These are phyloP conservation scores for Senna tora DNA, from an alignment of 306 rosid genomes.

Conservation along the genomic window DNA sequence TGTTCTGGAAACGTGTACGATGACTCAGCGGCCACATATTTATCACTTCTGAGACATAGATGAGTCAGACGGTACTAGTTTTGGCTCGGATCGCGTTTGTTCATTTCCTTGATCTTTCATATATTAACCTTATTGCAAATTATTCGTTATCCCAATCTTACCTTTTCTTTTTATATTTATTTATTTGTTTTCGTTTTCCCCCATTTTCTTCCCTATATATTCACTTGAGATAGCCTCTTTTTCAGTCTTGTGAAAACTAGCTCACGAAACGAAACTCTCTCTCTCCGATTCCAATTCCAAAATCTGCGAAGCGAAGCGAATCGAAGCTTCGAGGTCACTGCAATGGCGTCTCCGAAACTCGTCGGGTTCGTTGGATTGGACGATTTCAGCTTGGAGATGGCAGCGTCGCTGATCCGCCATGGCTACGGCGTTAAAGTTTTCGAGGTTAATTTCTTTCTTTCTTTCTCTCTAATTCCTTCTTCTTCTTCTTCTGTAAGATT, in stretches of 20 bases:
- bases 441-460: slow-evolving; percentile 49
- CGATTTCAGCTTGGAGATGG: slow-evolving; percentile 55
- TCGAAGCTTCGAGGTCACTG: not conserved
- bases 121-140: no score
- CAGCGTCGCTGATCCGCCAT: slow-evolving; percentile 54
- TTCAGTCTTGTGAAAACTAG: not conserved
- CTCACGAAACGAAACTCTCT: no score
- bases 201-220: not conserved
- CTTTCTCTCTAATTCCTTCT: not conserved
- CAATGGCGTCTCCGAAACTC: slow-evolving; percentile 52
- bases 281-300: not conserved
- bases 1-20: no score
- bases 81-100: no score
- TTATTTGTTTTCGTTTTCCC: not conserved
- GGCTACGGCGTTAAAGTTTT: slow-evolving; percentile 61
- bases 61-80: no score
- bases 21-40: no score
- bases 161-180: not conserved
- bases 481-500: not conserved
- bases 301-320: not conserved
- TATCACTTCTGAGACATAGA: no score
- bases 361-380: slow-evolving; percentile 72
- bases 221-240: not conserved
- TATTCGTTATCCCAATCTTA: no score
- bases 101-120: no score